Conservation (phyloP, 2,329 filamentous ascomycete genomes). For the Tricladium varicosporioides region DNA sequence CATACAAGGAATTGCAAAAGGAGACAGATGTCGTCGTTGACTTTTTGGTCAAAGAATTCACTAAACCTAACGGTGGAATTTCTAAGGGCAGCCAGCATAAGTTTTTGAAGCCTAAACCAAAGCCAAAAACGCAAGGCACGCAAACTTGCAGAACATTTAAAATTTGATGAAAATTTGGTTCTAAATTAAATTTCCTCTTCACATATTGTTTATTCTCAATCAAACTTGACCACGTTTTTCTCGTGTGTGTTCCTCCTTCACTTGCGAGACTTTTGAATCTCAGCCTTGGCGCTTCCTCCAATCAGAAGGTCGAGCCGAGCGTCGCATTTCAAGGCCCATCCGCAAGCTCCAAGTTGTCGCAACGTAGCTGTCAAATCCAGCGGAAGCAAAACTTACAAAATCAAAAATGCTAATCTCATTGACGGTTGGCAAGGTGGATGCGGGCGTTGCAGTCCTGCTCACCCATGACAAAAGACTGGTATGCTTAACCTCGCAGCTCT, state of each 20-base stretch:
- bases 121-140: too few relatives aligned
- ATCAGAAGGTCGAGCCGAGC: constrained; percentile 9
- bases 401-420: constrained; percentile 87
- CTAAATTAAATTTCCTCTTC: too few relatives aligned
- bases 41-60: not conserved
- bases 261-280: not conserved
- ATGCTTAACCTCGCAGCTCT: constrained; percentile 37
- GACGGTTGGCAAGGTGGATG: constrained; percentile 98
- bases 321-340: not conserved
- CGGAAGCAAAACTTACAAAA: constrained; percentile 9
- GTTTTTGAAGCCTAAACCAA: too few relatives aligned
- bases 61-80: too few relatives aligned
- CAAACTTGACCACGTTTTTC: not conserved
- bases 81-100: too few relatives aligned
- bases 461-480: constrained; percentile 97
- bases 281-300: constrained; percentile 10
- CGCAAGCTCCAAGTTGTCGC: constrained; percentile 22
- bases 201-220: too few relatives aligned
- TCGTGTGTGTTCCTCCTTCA: not conserved
- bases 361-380: constrained; percentile 18
- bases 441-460: constrained; percentile 92
- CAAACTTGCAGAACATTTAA: too few relatives aligned
- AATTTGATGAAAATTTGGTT: too few relatives aligned
- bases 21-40: constrained; percentile 26
- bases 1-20: constrained; percentile 26